These are phyloP conservation scores for Ilex asprella DNA, from an alignment of 257 asterid species.

Conservation along the genomic window DNA sequence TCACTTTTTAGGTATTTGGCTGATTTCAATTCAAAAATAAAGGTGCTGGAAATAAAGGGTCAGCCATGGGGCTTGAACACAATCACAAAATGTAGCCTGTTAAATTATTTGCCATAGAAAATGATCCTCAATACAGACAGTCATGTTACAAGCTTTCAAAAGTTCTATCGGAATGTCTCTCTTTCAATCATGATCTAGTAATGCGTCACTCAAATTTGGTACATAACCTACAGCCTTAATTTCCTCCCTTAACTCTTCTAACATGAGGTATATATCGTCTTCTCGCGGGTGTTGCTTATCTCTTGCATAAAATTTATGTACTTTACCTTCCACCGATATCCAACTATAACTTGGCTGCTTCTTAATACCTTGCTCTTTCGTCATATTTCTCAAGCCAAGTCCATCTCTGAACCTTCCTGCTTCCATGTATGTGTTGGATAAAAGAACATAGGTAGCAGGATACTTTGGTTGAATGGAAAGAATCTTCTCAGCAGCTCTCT, in stretches of 20 bases:
- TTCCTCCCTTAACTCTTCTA: constrained; percentile 27
- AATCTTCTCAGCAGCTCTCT: constrained; percentile 41
- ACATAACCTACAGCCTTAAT: constrained; percentile 33
- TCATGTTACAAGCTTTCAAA: too few relatives aligned
- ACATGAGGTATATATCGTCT: constrained; percentile 28
- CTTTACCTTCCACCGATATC: constrained; percentile 31
- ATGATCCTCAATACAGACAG: too few relatives aligned
- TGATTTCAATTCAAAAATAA: too few relatives aligned
- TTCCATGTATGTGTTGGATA: constrained; percentile 43
- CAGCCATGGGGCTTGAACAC: too few relatives aligned
- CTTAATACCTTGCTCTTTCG: constrained; percentile 37
- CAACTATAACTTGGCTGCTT: constrained; percentile 51
- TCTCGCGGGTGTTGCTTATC: constrained; percentile 35
- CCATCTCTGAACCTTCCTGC: constrained; percentile 30
- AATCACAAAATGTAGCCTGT: too few relatives aligned
- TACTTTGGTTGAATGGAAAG: constrained; percentile 27
- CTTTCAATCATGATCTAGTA: constrained; percentile 29
- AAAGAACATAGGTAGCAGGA: constrained; percentile 41
- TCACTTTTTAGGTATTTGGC: too few relatives aligned
- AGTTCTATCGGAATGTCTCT: too few relatives aligned
- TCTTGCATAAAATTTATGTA: constrained; percentile 38
- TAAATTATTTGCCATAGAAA: too few relatives aligned
- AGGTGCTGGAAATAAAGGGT: too few relatives aligned
- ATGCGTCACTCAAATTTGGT: constrained; percentile 31
- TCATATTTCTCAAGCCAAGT: constrained; percentile 32